Conservation (phyloP, 2,329 filamentous ascomycete genomes). For the Hypocrella siamensis region DNA sequence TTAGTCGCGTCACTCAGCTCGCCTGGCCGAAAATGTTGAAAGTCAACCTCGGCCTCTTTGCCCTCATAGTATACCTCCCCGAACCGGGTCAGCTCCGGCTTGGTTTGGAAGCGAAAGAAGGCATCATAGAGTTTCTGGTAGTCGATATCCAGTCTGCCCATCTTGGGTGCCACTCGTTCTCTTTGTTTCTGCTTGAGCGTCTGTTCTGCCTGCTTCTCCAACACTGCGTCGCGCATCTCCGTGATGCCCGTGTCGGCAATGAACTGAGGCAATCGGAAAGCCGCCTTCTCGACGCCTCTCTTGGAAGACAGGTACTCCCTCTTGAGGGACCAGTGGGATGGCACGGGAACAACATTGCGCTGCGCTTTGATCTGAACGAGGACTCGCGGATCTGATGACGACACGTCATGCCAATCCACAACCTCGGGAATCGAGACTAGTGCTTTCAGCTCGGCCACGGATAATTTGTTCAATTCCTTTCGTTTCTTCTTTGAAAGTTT, state of each 20-base stretch:
- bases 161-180: constrained; percentile 85
- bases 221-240: constrained; percentile 91
- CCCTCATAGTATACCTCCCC: constrained; percentile 99
- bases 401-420: constrained; percentile 95
- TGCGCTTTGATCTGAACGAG: constrained; percentile 91
- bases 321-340: constrained; percentile 88
- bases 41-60: constrained; percentile 93
- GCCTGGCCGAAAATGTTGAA: constrained; percentile 77
- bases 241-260: constrained; percentile 95
- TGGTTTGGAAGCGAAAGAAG: constrained; percentile 95
- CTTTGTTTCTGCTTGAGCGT: constrained; percentile 89
- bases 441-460: constrained; percentile 89
- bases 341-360: constrained; percentile 89
- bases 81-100: constrained; percentile 83
- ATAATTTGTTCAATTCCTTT: constrained; percentile 82
- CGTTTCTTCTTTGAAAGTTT: constrained; percentile 90
- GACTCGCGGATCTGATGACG: constrained; percentile 73
- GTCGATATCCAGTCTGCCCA: constrained; percentile 95
- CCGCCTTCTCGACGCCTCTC: constrained; percentile 86
- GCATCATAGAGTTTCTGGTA: constrained; percentile 97
- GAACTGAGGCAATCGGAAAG: constrained; percentile 86
- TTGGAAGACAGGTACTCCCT: constrained; percentile 95
- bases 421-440: constrained; percentile 82
- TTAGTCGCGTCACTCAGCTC: constrained; percentile 80
- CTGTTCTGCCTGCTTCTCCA: constrained; percentile 91